Conservation (phyloP, 345 rosid genomes). For the Turnera subulata region DNA sequence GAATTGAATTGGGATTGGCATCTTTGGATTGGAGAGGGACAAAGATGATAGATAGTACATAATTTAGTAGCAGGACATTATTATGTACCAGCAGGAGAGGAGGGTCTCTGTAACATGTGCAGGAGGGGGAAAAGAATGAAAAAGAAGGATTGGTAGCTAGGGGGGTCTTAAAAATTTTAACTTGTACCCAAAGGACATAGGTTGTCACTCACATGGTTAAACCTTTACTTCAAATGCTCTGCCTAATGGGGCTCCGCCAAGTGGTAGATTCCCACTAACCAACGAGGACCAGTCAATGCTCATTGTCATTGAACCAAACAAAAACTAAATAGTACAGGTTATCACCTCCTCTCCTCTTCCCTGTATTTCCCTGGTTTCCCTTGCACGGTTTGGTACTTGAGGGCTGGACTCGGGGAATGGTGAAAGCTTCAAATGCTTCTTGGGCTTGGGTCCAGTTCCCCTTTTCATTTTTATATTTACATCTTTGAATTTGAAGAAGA, state of each 20-base stretch:
- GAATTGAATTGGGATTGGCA: conserved; percentile 2
- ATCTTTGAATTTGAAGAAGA: too few relatives aligned
- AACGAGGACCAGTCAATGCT: conserved; percentile 28
- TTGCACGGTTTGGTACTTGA: too few relatives aligned
- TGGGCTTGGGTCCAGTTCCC: too few relatives aligned
- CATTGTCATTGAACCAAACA: too few relatives aligned
- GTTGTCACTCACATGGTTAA: conserved; percentile 55
- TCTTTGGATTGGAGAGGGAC: background rate
- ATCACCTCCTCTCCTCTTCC: too few relatives aligned
- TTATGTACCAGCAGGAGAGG: background rate
- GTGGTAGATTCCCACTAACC: conserved; percentile 23
- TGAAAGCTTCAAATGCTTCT: too few relatives aligned
- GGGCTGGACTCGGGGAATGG: too few relatives aligned
- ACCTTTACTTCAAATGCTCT: background rate
- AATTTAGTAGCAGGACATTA: background rate
- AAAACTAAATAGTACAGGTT: too few relatives aligned
- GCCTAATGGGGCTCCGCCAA: conserved; percentile 33
- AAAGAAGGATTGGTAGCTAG: conserved; percentile 7
- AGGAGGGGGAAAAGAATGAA: conserved; percentile 2
- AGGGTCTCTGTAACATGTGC: background rate
- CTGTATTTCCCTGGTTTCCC: too few relatives aligned
- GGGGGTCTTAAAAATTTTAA: background rate
- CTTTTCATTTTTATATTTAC: too few relatives aligned
- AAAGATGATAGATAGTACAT: too few relatives aligned
- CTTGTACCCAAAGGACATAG: conserved; percentile 36